Percentiles rank a stretch among this genome's conserved stretches.
Evolutionary conservation across 208 protist species (phyloP).

Genomic region (Acanthamoeba sp.): DNA sequence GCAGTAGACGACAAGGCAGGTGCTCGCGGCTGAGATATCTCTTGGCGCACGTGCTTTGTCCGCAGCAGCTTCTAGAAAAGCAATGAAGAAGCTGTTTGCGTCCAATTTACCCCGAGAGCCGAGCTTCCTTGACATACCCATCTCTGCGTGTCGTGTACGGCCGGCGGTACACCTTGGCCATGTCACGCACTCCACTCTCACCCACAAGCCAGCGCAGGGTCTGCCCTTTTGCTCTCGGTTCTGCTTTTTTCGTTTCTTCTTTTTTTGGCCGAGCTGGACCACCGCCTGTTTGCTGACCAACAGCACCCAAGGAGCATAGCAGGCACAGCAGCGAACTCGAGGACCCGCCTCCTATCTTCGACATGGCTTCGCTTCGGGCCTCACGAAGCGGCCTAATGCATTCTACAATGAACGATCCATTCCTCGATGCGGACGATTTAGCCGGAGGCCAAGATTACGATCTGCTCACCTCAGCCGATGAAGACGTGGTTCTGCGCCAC

Average conservation of each 20-base stretch:
- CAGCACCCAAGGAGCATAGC: no score
- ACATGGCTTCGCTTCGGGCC: constrained; percentile 32
- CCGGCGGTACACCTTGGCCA: no score
- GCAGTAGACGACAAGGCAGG: neutral
- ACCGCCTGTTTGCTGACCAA: no score
- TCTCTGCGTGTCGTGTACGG: no score
- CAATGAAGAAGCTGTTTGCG: no score
- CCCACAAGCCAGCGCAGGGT: no score
- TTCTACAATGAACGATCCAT: constrained; percentile 13
- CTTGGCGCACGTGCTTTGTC: neutral
- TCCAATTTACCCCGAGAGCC: no score
- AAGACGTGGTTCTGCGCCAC: constrained; percentile 17
- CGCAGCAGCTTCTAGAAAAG: no score
- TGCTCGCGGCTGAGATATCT: neutral
- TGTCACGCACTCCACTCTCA: no score
- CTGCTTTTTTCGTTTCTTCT: neutral
- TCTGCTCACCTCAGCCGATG: constrained; percentile 43
- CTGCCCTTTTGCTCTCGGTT: no score
- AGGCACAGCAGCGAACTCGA: neutral
- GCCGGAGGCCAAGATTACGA: neutral
- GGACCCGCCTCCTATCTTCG: neutral
- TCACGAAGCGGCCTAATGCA: constrained; percentile 54
- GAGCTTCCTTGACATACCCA: no score
- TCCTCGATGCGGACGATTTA: constrained; percentile 39
- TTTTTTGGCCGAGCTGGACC: no score